Conservation (phyloP, 2,329 filamentous ascomycete species). For the Aspergillus ruber region DNA sequence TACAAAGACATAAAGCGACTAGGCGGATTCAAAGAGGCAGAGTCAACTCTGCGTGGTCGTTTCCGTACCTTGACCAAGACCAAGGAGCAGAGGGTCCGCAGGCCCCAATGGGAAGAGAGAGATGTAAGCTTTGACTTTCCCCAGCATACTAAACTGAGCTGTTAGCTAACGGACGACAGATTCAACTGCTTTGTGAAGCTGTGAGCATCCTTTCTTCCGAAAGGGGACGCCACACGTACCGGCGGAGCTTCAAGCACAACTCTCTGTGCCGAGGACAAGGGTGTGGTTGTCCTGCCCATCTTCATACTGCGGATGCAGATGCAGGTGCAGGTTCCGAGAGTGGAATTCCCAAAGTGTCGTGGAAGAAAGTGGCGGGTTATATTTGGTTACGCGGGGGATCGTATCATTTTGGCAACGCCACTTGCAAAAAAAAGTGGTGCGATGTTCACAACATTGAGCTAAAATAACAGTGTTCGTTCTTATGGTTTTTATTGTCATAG, state of each 20-base stretch:
- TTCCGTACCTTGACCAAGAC: constrained; percentile 42
- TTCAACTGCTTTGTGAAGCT: constrained; percentile 35
- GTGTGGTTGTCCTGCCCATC: not conserved
- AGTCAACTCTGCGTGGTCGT: constrained; percentile 43
- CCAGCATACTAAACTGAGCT: not conserved
- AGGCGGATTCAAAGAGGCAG: constrained; percentile 40
- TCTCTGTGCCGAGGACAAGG: constrained; percentile 3
- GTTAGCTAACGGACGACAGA: constrained; percentile 17
- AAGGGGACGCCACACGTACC: constrained; percentile 1
- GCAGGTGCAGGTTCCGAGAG: not conserved
- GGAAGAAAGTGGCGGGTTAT: constrained; percentile 53
- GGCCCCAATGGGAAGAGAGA: constrained; percentile 37
- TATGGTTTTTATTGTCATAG: too few species aligned
- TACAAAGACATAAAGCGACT: constrained; percentile 43
- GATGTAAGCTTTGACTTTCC: constrained; percentile 32
- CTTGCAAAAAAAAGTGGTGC: constrained; percentile 57
- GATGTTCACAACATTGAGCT: constrained; percentile 32
- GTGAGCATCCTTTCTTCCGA: constrained; percentile 24
- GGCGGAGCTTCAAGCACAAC: not conserved
- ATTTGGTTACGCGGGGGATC: constrained; percentile 48
- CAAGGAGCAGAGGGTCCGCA: constrained; percentile 40
- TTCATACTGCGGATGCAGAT: not conserved
- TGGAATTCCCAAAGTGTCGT: constrained; percentile 44
- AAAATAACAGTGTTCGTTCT: not conserved
- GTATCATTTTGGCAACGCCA: constrained; percentile 56